Conservation (phyloP, 2,329 filamentous ascomycete species). For the Cladophialophora bantiana region DNA sequence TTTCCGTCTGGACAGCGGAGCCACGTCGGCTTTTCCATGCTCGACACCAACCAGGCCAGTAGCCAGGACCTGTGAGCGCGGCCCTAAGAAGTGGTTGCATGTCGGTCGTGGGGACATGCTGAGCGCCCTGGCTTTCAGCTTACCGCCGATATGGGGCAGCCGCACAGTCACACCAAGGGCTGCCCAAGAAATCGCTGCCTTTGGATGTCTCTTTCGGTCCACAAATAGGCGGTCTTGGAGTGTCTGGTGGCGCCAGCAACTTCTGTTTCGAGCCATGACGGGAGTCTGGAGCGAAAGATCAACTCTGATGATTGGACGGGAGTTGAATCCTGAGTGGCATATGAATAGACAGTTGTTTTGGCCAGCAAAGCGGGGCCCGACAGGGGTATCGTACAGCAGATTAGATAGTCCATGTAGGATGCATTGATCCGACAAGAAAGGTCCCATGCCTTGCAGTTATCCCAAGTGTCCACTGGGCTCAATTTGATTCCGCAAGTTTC, state of each 20-base stretch:
- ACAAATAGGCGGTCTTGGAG: slow-evolving; percentile 1
- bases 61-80: neutral
- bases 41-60: slow-evolving; percentile 3
- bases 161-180: neutral
- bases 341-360: neutral
- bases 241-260: neutral
- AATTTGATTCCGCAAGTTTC: neutral
- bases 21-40: slow-evolving; percentile 9
- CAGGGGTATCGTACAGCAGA: neutral
- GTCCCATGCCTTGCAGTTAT: neutral
- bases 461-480: neutral
- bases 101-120: neutral
- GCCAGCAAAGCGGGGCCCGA: neutral
- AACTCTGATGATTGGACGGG: neutral
- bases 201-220: neutral
- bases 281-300: neutral
- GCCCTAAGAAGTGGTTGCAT: slow-evolving; percentile 1
- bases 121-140: neutral
- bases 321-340: neutral
- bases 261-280: slow-evolving; percentile 1
- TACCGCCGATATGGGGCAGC: neutral
- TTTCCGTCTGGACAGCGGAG: slow-evolving; percentile 3
- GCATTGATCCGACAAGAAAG: neutral
- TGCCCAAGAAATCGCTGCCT: neutral
- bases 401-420: neutral